Evolutionary conservation across 2,329 filamentous ascomycete species (phyloP).

Genomic region (Bipolaris bicolor): DNA sequence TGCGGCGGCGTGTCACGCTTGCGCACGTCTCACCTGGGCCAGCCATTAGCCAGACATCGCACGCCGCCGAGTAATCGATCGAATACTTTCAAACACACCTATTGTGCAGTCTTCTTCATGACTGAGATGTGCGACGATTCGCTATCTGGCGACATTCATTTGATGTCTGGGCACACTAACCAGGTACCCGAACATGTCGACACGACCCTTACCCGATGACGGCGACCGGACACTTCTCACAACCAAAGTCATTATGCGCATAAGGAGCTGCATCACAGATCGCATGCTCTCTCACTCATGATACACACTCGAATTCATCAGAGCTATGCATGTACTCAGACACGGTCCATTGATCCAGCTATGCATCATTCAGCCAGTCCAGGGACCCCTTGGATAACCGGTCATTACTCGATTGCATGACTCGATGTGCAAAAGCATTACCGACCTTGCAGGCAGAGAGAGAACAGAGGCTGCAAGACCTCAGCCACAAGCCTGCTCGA

Average conservation of each 20-base stretch:
- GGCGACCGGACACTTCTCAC: not conserved
- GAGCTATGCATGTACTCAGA: not conserved
- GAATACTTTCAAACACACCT: not conserved
- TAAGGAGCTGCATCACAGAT: too few relatives aligned
- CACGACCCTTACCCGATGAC: not conserved
- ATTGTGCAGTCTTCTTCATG: not conserved
- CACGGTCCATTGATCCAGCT: not conserved
- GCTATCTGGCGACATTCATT: not conserved
- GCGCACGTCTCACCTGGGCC: slow-evolving; percentile 26
- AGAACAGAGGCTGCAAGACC: not conserved
- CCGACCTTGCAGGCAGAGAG: not conserved
- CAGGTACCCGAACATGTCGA: not conserved
- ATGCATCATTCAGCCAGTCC: not conserved
- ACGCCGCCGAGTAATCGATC: slow-evolving; percentile 16
- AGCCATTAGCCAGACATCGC: slow-evolving; percentile 23
- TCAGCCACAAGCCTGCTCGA: too few relatives aligned
- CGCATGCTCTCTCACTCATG: too few relatives aligned
- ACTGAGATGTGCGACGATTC: not conserved
- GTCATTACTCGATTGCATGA: not conserved
- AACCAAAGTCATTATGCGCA: not conserved
- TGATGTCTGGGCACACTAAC: not conserved
- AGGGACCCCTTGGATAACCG: not conserved
- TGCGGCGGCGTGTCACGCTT: slow-evolving; percentile 31
- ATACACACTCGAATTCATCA: not conserved
- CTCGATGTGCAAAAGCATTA: too few relatives aligned